Percentiles rank a stretch among this genome's conserved stretches.
These are phyloP conservation scores for Didymella pomorum DNA, from an alignment of 2,329 filamentous ascomycete species.

Conservation along the genomic window DNA sequence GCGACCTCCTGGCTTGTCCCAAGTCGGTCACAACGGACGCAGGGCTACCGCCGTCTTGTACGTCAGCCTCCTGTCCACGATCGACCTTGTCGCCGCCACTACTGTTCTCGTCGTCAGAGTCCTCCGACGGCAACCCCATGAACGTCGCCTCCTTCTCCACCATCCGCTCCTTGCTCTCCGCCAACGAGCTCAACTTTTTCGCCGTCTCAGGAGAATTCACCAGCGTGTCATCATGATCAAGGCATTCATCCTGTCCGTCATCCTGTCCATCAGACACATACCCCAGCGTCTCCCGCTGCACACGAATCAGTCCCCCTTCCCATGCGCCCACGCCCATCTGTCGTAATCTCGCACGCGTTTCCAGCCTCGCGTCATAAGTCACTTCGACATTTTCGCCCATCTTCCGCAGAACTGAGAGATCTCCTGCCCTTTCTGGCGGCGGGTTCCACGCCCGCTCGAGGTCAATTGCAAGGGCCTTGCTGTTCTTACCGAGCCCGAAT, in stretches of 20 bases:
- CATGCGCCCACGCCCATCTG: not conserved
- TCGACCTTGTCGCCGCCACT: not conserved
- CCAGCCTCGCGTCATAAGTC: not conserved
- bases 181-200: not conserved
- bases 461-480: not conserved
- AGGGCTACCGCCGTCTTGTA: not conserved
- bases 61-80: not conserved
- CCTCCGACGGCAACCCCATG: not conserved
- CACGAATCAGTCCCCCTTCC: not conserved
- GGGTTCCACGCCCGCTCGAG: not conserved
- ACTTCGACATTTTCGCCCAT: not conserved
- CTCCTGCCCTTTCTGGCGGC: not conserved
- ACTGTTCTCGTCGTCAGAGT: not conserved
- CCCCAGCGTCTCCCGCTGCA: not conserved
- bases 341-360: not conserved
- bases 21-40: not conserved
- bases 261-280: not conserved
- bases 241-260: not conserved
- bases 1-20: not conserved
- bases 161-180: not conserved
- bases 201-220: not conserved
- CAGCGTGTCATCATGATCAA: not conserved
- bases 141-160: not conserved
- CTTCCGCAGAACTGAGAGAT: not conserved
- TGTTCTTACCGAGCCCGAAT: not conserved